Evolutionary conservation across 495 filamentous ascomycete species (phyloP).

Genomic region (Xylaria bambusicola): DNA sequence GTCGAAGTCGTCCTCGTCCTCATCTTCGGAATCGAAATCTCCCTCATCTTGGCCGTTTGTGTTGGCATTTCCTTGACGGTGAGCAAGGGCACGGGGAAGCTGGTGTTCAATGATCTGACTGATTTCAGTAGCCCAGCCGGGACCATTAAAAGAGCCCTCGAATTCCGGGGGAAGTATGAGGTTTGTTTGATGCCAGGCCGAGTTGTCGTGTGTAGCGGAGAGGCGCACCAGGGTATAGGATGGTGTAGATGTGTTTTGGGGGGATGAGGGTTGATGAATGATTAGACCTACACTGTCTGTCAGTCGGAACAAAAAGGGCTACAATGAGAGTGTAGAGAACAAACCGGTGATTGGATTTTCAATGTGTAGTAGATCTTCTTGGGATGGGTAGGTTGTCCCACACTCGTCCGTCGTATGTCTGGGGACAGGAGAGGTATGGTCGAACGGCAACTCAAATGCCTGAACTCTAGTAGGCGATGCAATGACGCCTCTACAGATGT

Average conservation of each 20-base stretch:
- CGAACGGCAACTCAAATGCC: conserved; percentile 42
- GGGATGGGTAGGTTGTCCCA: conserved; percentile 37
- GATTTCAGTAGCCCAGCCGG: conserved; percentile 47
- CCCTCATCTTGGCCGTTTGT: conserved; percentile 4
- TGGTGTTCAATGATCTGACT: conserved; percentile 40
- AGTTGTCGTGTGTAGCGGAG: conserved; percentile 47
- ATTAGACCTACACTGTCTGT: conserved; percentile 40
- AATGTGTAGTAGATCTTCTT: conserved; percentile 14
- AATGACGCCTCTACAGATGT: conserved; percentile 44
- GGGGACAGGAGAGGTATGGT: conserved; percentile 8
- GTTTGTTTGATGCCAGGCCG: conserved; percentile 49
- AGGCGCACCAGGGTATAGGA: conserved; percentile 47
- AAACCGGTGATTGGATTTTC: conserved; percentile 49
- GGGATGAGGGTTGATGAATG: conserved; percentile 41
- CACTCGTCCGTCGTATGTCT: conserved; percentile 40
- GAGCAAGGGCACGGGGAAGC: conserved; percentile 30
- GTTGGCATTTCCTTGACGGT: conserved; percentile 1
- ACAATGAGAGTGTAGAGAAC: neutral
- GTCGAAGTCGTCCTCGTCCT: neutral
- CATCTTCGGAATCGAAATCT: conserved; percentile 6
- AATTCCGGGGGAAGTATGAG: conserved; percentile 25
- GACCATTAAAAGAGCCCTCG: conserved; percentile 5
- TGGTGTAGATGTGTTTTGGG: conserved; percentile 30
- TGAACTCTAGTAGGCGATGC: conserved; percentile 39
- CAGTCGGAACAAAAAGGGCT: neutral